Conservation (phyloP, 225 moss, liverwort and hornwort genomes). For the Physcomitrellopsis africana region DNA sequence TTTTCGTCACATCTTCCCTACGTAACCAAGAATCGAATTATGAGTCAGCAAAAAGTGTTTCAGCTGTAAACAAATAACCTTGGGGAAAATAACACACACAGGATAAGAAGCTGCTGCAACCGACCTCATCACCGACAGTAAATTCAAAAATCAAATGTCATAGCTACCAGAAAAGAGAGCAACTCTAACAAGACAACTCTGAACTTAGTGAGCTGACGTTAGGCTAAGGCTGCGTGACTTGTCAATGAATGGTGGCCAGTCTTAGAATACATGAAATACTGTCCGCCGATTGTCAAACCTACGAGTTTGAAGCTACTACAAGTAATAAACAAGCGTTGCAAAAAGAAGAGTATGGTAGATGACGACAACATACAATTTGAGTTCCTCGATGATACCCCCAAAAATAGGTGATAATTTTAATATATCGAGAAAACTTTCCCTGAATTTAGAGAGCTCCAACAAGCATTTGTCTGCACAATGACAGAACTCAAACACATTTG, state of each 20-base stretch:
- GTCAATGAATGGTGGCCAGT: neutral
- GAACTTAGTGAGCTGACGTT: conserved; percentile 7
- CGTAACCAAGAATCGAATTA: conserved; percentile 18
- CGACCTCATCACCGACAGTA: neutral
- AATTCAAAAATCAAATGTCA: neutral
- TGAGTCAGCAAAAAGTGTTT: conserved; percentile 10
- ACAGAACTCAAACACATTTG: conserved; percentile 16
- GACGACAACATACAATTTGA: conserved; percentile 35
- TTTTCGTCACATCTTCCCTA: conserved; percentile 46
- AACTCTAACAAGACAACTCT: conserved; percentile 14
- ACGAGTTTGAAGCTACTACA: neutral
- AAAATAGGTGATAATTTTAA: conserved; percentile 37
- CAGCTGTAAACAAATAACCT: conserved; percentile 8
- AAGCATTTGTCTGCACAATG: conserved; percentile 47
- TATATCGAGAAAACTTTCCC: conserved; percentile 39
- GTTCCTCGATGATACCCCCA: conserved; percentile 35
- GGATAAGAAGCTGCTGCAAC: conserved; percentile 13
- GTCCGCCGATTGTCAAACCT: neutral
- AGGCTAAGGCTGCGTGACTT: conserved; percentile 2
- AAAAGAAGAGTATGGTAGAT: neutral
- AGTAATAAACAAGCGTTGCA: neutral
- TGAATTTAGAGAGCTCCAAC: conserved; percentile 44
- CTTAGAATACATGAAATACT: conserved; percentile 6
- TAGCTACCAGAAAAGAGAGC: conserved; percentile 21
- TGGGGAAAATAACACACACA: conserved; percentile 1